Evolutionary conservation across 441 rosid species (phyloP).

Genomic region (Populus trichocarpa): DNA sequence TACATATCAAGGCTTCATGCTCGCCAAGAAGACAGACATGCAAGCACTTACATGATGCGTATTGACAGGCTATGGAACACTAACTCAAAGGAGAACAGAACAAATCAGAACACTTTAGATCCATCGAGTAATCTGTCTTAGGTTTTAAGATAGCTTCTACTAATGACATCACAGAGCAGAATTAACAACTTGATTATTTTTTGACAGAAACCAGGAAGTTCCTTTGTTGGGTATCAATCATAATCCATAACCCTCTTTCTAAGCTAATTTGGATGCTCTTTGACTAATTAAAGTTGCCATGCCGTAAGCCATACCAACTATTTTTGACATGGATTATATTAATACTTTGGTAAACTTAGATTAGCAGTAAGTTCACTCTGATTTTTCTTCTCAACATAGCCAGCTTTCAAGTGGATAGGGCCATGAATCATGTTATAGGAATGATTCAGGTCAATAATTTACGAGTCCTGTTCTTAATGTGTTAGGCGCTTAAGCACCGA

Average conservation of each 20-base stretch:
- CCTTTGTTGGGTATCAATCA: background rate
- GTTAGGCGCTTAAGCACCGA: too few species aligned
- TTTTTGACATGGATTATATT: too few species aligned
- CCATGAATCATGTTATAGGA: too few species aligned
- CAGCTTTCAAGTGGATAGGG: too few species aligned
- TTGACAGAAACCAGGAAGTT: background rate
- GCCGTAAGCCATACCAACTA: too few species aligned
- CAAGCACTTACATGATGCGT: background rate
- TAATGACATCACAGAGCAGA: background rate
- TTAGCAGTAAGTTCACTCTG: too few species aligned
- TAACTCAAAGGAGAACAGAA: background rate
- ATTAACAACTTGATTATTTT: background rate
- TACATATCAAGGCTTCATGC: too few species aligned
- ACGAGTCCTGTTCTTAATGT: too few species aligned
- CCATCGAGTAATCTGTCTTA: background rate
- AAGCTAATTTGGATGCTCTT: background rate
- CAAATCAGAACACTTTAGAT: background rate
- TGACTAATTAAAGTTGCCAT: too few species aligned
- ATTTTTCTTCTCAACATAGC: too few species aligned
- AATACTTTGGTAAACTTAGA: too few species aligned
- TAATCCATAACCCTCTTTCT: background rate
- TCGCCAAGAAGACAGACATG: background rate
- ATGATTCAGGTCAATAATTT: too few species aligned
- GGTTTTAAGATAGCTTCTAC: conserved; percentile 8
- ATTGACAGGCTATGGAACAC: background rate